These are phyloP conservation scores for Clonostachys byssicola DNA, from an alignment of 2,329 filamentous ascomycete species.

Conservation along the genomic window DNA sequence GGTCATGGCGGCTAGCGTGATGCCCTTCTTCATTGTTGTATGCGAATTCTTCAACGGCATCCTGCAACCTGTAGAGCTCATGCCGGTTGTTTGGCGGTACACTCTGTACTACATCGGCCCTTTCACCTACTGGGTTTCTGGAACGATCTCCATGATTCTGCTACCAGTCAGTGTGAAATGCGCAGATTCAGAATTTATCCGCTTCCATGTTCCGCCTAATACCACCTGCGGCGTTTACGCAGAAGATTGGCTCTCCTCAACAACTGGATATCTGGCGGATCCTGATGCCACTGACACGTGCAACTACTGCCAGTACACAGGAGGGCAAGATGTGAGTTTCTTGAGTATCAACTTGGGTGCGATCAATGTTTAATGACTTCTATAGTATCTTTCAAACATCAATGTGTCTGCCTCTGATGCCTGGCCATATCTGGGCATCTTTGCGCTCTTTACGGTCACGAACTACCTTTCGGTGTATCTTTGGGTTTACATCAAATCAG, in stretches of 20 bases:
- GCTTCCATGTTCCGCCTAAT: conserved; percentile 53
- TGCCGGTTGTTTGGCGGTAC: conserved; percentile 73
- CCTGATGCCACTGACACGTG: conserved; percentile 3
- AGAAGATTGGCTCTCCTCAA: conserved; percentile 24
- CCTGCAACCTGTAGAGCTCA: conserved; percentile 14
- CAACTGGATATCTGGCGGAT: conserved; percentile 4
- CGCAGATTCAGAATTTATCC: conserved; percentile 49
- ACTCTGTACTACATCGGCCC: conserved; percentile 62
- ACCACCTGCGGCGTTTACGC: conserved; percentile 54
- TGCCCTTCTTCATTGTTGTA: conserved; percentile 65
- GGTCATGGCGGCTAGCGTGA: conserved; percentile 4
- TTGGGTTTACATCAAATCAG: conserved; percentile 4
- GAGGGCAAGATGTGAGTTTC: conserved; percentile 3
- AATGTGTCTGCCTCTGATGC: neutral
- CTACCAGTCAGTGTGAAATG: conserved; percentile 58
- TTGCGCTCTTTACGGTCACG: conserved; percentile 1
- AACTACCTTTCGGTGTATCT: conserved; percentile 4
- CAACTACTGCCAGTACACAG: conserved; percentile 4
- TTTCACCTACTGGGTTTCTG: conserved; percentile 64
- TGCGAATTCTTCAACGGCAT: conserved; percentile 69
- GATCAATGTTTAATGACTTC: neutral
- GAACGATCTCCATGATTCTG: conserved; percentile 62
- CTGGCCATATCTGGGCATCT: conserved; percentile 3
- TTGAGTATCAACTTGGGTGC: too few relatives aligned
- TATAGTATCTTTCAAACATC: conserved; percentile 1